Evolutionary conservation across 352 stramenopile species (phyloP), one percentile per base, ranked within the genome.

Genomic region (Pythium folliculosum): DNA sequence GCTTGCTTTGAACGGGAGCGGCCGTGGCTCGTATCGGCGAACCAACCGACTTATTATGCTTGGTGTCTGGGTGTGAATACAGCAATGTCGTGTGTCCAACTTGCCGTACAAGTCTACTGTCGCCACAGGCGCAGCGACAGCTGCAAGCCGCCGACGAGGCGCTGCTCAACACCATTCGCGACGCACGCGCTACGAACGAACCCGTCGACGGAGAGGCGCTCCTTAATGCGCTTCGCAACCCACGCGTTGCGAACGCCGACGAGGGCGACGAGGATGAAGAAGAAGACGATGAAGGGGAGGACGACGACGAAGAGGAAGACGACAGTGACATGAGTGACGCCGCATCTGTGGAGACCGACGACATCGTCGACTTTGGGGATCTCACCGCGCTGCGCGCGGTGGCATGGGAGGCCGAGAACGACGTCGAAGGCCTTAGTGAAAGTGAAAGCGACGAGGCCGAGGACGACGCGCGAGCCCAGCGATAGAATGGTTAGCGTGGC

Each of bases 71-170:
- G 27, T 32, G 27, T 32, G 27, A 6, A 6, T 32, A 5, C 40
- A 92, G 81, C 60, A 84, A 87, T 49, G 72, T 75, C 32, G 61
- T 77, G 44, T 94, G 86, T 72, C 86, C 86, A 27, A 84, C 71
- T 22, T 94, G 86, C 37, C 77, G 84, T 21, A 84, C 72, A 14
- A 66, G 69, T 30, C 83, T 94, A 58, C 74, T 88, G 51, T 72
- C 77, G 3, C 60, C 73, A 19, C 70, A 80, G 19, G 5, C 47
- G 30, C 52, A 59, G 21, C 70, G 78, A 55, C 67, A 74, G 19
- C 30, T 30, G 73, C 65, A 72, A 55, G 63, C 67, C 19, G 58
- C 40, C 38, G 64, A 50, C 43, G 63, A 75, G 23, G 57, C 66
- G 35, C 23, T 50, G 14, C 59, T 32, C 43, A 53, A 60, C 61